A percentile compares a stretch with the other conserved stretches of the same genome.
Conservation (phyloP, 371 early-diverging fungal genomes). For the Caulochytrium protostelioides region DNA sequence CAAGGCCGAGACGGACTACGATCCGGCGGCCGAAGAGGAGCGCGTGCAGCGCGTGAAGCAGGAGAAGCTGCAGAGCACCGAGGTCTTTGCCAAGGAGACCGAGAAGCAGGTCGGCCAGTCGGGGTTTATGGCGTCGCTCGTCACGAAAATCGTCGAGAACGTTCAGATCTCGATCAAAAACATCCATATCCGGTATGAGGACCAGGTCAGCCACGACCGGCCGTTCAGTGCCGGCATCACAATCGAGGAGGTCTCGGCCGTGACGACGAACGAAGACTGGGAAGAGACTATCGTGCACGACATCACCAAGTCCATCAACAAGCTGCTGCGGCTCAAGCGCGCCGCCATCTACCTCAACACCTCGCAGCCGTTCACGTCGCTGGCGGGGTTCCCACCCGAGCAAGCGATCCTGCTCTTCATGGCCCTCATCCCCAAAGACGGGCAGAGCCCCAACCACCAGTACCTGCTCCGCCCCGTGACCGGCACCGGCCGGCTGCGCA, state of each 20-base stretch:
- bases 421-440: conserved; percentile 32
- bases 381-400: conserved; percentile 27
- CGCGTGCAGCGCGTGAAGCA: conserved; percentile 58
- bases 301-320: conserved; percentile 55
- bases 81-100: conserved; percentile 40
- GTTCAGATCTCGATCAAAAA: conserved; percentile 81
- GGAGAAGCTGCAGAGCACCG: conserved; percentile 58
- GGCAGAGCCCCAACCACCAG: conserved; percentile 35
- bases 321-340: conserved; percentile 56
- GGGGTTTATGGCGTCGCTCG: conserved; percentile 34
- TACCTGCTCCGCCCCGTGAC: conserved; percentile 82
- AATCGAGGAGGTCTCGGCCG: conserved; percentile 67
- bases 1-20: conserved; percentile 47
- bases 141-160: conserved; percentile 85
- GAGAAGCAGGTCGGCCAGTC: background rate
- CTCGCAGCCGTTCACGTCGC: conserved; percentile 35
- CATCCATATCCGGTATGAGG: conserved; percentile 89
- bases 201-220: conserved; percentile 44
- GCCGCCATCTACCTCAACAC: conserved; percentile 83
- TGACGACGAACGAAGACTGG: conserved; percentile 82
- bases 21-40: conserved; percentile 59
- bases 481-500: no score
- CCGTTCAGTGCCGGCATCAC: conserved; percentile 83
- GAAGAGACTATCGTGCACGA: conserved; percentile 52
- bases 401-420: conserved; percentile 32